phyloP scores from a whole-genome alignment of 495 filamentous ascomycete genomes.

The Penicillium turbatum region DNA sequence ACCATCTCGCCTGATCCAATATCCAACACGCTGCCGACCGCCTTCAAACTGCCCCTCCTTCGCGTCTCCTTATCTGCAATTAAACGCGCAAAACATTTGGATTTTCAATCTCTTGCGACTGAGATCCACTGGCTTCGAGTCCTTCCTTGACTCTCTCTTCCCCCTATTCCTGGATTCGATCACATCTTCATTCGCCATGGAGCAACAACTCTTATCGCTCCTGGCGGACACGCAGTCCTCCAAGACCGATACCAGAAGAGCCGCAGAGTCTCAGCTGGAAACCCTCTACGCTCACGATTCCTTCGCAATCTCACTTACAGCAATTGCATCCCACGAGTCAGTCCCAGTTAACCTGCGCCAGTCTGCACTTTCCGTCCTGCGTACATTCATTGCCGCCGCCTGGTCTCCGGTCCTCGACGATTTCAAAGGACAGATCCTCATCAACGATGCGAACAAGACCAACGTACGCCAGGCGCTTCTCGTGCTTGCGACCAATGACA shows the following conservation, averaged over 20 bases:
- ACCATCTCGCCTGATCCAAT: neutral
- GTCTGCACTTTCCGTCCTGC: constrained; percentile 72
- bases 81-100: constrained; percentile 2
- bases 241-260: constrained; percentile 63
- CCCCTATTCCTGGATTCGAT: neutral
- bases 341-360: constrained; percentile 73
- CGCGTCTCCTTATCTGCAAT: constrained; percentile 25
- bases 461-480: constrained; percentile 66
- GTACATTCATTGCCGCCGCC: constrained; percentile 70
- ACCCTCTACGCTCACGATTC: constrained; percentile 60
- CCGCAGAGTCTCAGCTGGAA: constrained; percentile 73
- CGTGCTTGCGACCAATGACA: constrained; percentile 70
- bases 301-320: constrained; percentile 71
- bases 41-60: constrained; percentile 20
- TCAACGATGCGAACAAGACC: constrained; percentile 64
- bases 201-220: constrained; percentile 76
- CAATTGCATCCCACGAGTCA: constrained; percentile 70
- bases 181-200: constrained; percentile 49
- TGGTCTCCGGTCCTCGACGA: constrained; percentile 71
- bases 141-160: neutral
- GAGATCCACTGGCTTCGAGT: constrained; percentile 13
- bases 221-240: constrained; percentile 75
- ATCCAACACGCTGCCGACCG: too few relatives aligned
- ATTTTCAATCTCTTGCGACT: constrained; percentile 1
- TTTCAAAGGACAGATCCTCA: constrained; percentile 57